These are phyloP conservation scores for Blastosporella zonata DNA, from an alignment of 1,284 basidiomycete genomes.

Conservation along the genomic window DNA sequence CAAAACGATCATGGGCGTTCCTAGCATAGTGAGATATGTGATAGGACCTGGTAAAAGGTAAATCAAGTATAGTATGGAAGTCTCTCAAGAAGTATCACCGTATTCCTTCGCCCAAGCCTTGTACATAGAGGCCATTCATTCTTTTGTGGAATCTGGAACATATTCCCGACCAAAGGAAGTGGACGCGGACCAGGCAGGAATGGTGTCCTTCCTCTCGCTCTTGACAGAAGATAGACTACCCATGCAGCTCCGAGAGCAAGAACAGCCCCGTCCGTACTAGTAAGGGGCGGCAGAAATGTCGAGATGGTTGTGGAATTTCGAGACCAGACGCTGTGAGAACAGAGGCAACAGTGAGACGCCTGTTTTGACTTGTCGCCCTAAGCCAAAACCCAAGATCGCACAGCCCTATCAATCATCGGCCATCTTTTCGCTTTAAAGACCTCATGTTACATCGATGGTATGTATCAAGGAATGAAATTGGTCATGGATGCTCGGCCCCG, in stretches of 20 bases:
- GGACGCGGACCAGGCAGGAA: conserved; percentile 16
- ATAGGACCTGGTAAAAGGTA: conserved; percentile 10
- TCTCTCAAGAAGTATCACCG: conserved; percentile 8
- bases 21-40: conserved; percentile 15
- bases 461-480: too few relatives aligned
- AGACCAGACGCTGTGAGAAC: neutral
- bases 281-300: conserved; percentile 3
- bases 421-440: too few relatives aligned
- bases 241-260: conserved; percentile 6
- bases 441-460: too few relatives aligned
- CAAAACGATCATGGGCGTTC: conserved; percentile 17
- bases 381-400: neutral
- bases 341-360: conserved; percentile 15
- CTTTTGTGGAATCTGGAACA: conserved; percentile 16
- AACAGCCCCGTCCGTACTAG: conserved; percentile 1
- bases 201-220: conserved; percentile 6
- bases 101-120: conserved; percentile 17
- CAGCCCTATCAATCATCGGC: neutral
- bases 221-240: conserved; percentile 10
- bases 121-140: conserved; percentile 14
- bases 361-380: neutral
- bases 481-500: too few relatives aligned
- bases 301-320: conserved; percentile 1
- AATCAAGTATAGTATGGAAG: neutral
- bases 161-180: conserved; percentile 16